These are phyloP conservation scores for Microsporum canis DNA, from an alignment of 2,329 filamentous ascomycete genomes.

Conservation along the genomic window DNA sequence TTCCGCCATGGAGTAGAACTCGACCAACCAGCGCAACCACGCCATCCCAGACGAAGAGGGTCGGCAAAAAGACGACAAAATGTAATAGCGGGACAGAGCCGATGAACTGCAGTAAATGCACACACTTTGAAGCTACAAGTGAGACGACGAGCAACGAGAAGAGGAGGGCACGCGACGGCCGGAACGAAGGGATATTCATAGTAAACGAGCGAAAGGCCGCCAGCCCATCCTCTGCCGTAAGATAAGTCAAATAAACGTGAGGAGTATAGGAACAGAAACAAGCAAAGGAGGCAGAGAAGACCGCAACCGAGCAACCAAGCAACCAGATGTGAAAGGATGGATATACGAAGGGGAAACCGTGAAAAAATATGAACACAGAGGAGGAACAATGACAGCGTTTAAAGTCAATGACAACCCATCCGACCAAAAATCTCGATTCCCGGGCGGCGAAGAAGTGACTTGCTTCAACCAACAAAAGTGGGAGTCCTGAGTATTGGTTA, in stretches of 20 bases:
- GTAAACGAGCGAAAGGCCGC: not conserved
- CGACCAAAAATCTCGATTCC: not conserved
- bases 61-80: slow-evolving; percentile 23
- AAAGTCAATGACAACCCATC: not conserved
- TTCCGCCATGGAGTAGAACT: slow-evolving; percentile 17
- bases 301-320: no score
- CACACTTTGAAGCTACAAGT: slow-evolving; percentile 19
- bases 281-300: not conserved
- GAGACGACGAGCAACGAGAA: slow-evolving; percentile 21
- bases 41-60: slow-evolving; percentile 22
- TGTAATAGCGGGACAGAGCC: slow-evolving; percentile 15
- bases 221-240: slow-evolving; percentile 11
- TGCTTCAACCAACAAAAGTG: not conserved
- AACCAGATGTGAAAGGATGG: no score
- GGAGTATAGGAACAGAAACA: not conserved
- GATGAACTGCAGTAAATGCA: slow-evolving; percentile 22
- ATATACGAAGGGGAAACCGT: no score
- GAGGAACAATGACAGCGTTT: not conserved
- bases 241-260: not conserved
- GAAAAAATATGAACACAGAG: no score
- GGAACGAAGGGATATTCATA: slow-evolving; percentile 19
- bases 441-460: not conserved
- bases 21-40: slow-evolving; percentile 17
- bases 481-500: not conserved
- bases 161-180: slow-evolving; percentile 18